Conservation (phyloP, 169 alveolate genomes). For the Cryptosporidium tyzzeri region DNA sequence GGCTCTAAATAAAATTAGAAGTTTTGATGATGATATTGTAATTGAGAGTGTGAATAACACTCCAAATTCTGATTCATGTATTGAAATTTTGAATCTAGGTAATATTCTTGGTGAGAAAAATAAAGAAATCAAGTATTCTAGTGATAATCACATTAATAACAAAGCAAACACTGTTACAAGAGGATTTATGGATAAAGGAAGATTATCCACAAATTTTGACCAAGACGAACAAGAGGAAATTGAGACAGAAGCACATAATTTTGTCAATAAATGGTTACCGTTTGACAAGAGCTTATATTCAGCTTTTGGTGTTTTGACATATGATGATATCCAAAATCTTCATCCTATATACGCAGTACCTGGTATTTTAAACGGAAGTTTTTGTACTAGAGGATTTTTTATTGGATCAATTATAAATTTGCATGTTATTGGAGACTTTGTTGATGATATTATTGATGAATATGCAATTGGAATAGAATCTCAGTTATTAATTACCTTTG, state of each 20-base stretch:
- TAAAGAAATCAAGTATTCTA: neutral
- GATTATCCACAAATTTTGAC: neutral
- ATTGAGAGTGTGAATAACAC: conserved; percentile 42
- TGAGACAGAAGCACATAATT: neutral
- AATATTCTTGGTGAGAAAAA: conserved; percentile 13
- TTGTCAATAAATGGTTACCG: conserved; percentile 42
- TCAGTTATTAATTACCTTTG: conserved; percentile 61
- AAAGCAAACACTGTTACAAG: conserved; percentile 30
- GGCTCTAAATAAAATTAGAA: neutral
- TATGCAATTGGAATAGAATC: conserved; percentile 34
- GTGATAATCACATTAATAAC: neutral
- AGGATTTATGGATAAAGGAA: conserved; percentile 23
- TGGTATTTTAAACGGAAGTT: conserved; percentile 28
- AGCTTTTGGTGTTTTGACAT: conserved; percentile 35
- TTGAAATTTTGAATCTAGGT: conserved; percentile 39
- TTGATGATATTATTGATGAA: conserved; percentile 64
- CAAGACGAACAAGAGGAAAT: neutral
- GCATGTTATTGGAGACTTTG: conserved; percentile 12
- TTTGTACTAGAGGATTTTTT: conserved; percentile 65
- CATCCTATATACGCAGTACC: conserved; percentile 73
- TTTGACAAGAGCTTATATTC: conserved; percentile 34
- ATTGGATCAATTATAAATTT: conserved; percentile 60
- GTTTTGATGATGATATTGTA: conserved; percentile 17
- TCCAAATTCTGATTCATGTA: conserved; percentile 57
- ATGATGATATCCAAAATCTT: conserved; percentile 15